A percentile compares a stretch with the other conserved stretches of the same genome.
Evolutionary conservation across 345 rosid genomes (phyloP).

Genomic region (Zanthoxylum bungeanum): DNA sequence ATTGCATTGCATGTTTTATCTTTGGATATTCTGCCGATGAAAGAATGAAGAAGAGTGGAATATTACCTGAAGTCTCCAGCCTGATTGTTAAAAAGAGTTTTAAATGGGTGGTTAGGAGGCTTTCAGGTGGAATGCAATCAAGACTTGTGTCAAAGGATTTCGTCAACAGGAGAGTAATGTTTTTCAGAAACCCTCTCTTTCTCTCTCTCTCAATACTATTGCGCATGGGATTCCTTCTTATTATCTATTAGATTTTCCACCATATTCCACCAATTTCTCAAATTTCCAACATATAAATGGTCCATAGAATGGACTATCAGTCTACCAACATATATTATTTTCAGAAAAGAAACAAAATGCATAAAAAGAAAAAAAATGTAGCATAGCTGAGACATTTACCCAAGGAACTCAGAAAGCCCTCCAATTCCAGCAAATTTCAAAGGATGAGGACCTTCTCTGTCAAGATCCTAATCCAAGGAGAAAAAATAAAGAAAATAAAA

Average conservation of each 20-base stretch:
- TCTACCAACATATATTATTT: background rate
- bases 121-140: background rate
- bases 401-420: conserved; percentile 85
- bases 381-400: conserved; percentile 43
- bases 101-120: background rate
- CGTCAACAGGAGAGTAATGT: background rate
- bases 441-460: conserved; percentile 72
- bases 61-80: background rate
- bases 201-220: background rate
- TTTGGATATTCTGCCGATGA: background rate
- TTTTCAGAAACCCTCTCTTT: background rate
- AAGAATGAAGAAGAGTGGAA: background rate
- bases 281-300: background rate
- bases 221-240: background rate
- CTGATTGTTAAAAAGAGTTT: background rate
- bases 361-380: background rate
- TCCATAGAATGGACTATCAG: background rate
- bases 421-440: conserved; percentile 87
- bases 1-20: background rate
- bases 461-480: conserved; percentile 60
- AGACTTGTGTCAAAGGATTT: background rate
- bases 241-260: background rate
- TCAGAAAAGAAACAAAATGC: background rate
- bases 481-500: background rate
- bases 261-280: background rate